Conservation (phyloP, 129 eudicot species). For the Arctium lappa region DNA sequence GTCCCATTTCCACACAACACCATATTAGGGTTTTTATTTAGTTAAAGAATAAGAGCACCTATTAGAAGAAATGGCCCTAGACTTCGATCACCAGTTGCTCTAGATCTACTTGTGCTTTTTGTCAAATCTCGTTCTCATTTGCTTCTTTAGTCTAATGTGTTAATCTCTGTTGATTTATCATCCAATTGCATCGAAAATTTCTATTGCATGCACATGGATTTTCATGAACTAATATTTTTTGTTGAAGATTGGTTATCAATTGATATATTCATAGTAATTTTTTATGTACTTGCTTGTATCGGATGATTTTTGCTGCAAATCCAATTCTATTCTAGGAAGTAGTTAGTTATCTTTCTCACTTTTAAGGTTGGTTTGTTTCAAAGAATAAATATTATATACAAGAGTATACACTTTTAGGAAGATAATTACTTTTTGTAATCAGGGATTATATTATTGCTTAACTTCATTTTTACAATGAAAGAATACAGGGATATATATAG, state of each 20-base stretch:
- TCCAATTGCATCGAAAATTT: too few relatives aligned
- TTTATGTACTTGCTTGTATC: neutral
- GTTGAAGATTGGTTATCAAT: neutral
- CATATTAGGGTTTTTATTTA: neutral
- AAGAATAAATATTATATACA: neutral
- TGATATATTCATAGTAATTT: neutral
- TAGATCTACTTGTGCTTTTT: too few relatives aligned
- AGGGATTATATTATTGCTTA: too few relatives aligned
- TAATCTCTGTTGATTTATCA: too few relatives aligned
- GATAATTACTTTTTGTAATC: too few relatives aligned
- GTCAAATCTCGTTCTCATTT: too few relatives aligned
- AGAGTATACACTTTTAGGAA: too few relatives aligned
- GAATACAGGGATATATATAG: too few relatives aligned
- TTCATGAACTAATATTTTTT: neutral
- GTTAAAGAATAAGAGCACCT: neutral
- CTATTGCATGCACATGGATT: too few relatives aligned
- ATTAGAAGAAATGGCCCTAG: neutral
- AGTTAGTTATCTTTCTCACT: neutral
- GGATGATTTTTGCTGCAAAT: neutral
- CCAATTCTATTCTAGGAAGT: neutral
- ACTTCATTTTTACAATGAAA: too few relatives aligned
- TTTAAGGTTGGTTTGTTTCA: neutral
- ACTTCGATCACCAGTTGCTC: neutral
- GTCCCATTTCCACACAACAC: neutral
- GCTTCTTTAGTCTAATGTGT: too few relatives aligned